A percentile compares a stretch with the other conserved stretches of the same genome.
Conservation (phyloP, 2,329 filamentous ascomycete species). For the Dactylellina leptospora region DNA sequence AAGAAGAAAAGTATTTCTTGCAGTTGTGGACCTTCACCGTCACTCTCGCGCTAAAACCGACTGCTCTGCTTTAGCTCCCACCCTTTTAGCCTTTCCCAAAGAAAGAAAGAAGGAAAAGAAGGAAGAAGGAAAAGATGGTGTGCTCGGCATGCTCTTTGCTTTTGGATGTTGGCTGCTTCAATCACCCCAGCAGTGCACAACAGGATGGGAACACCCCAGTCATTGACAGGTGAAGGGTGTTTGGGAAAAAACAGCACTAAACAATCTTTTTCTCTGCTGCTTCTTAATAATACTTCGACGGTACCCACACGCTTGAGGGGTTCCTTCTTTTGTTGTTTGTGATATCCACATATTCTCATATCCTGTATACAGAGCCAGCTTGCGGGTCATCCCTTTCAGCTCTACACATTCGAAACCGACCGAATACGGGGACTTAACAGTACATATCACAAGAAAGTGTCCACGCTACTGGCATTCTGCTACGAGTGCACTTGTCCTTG, state of each 20-base stretch:
- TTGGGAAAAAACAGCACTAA: constrained; percentile 40
- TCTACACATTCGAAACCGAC: constrained; percentile 33
- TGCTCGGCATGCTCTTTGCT: constrained; percentile 45
- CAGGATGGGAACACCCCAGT: constrained; percentile 41
- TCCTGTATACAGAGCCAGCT: constrained; percentile 1
- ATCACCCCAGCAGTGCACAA: constrained; percentile 34
- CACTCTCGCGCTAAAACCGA: constrained; percentile 52
- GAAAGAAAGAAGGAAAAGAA: constrained; percentile 15
- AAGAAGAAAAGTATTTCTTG: constrained; percentile 46
- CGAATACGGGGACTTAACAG: constrained; percentile 34
- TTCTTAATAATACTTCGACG: constrained; percentile 50
- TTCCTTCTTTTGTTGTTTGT: constrained; percentile 22
- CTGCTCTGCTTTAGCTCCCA: constrained; percentile 33
- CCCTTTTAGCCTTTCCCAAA: constrained; percentile 9
- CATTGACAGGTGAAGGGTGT: constrained; percentile 51
- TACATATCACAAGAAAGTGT: constrained; percentile 16
- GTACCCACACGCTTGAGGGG: constrained; percentile 39
- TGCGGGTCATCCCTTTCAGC: constrained; percentile 24
- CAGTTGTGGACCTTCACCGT: constrained; percentile 51
- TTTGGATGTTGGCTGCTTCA: constrained; percentile 39
- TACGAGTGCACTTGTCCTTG: constrained; percentile 46
- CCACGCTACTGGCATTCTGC: constrained; percentile 34
- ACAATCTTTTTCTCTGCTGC: constrained; percentile 20
- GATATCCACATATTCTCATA: constrained; percentile 31
- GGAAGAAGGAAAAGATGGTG: constrained; percentile 33